Evolutionary conservation across 495 filamentous ascomycete genomes (phyloP), one percentile per base, ranked within the genome.

Genomic region (Aspergillus avenaceus): DNA sequence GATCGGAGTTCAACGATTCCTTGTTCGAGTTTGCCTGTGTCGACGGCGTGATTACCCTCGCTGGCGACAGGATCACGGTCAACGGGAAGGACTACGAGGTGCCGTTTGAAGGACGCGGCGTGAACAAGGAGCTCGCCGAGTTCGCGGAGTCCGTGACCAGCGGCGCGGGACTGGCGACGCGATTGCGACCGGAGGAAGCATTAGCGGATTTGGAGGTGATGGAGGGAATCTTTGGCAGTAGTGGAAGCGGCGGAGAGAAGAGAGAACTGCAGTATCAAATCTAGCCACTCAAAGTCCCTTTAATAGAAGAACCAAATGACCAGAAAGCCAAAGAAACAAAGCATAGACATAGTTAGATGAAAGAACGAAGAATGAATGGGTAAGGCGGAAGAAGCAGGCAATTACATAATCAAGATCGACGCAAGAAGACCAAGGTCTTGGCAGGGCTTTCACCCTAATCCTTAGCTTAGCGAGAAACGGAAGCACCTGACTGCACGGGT

Each of bases 121-220:
- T 91, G 5, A 75, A 71, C 54, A 72, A 80, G 22, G 88, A 91
- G 60, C 74, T 91, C 8, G 67, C 70, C 22, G 84, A 75, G 4
- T 91, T 87, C 77, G 87, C 76, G 1, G 67, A 79, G 56, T 70
- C 75, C 11, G 60, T 91, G 40, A 43, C 65, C 7, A 63, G 29
- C 14, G 26, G 29, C 52, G 62, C 9, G 72, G 73, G n/a, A 63
- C 71, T 70, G 14, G 74, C 86, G 63, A 63, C 67, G 3, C 68
- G 66, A 43, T 84, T 89, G 64, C 70, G 70, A 0, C 83, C 84
- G 2, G 82, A 86, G 58, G 72, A 86, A 59, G 88, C 84, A 23
- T 67, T 88, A 58, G 78, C 69, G 13, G 88, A 91, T 73, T 62
- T 92, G 49, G 80, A 86, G 63, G 61, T 91, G 54, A 81, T 71